phyloP scores from a whole-genome alignment of 2,329 filamentous ascomycete genomes.

The Beauveria bassiana region DNA sequence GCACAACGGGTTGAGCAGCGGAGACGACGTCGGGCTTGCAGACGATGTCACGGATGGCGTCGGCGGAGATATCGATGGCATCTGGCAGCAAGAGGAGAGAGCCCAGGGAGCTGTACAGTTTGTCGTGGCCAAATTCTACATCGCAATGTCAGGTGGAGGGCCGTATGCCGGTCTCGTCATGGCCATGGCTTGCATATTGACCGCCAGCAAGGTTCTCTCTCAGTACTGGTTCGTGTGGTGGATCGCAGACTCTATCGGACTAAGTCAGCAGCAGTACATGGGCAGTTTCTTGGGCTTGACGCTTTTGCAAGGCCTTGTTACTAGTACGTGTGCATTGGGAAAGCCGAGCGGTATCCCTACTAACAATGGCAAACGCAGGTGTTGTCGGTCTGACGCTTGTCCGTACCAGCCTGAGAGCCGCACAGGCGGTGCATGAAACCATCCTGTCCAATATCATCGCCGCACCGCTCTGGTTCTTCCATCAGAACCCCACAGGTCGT shows the following conservation, averaged over 20 bases:
- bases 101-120: background rate
- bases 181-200: background rate
- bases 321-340: background rate
- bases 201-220: background rate
- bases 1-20: too few relatives aligned
- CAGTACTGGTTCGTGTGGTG: slow-evolving; percentile 11
- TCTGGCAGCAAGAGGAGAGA: slow-evolving; percentile 7
- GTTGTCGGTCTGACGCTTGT: background rate
- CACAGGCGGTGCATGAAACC: background rate
- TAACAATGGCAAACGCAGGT: too few relatives aligned
- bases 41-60: background rate
- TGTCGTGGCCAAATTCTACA: background rate
- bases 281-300: background rate
- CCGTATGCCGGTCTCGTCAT: background rate
- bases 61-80: background rate
- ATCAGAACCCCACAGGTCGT: slow-evolving; percentile 2
- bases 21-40: too few relatives aligned
- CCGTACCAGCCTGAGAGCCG: background rate
- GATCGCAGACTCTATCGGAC: background rate
- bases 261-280: slow-evolving; percentile 2
- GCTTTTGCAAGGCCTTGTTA: background rate
- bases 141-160: background rate
- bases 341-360: too few relatives aligned
- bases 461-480: slow-evolving; percentile 9
- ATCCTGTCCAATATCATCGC: background rate